Base-by-base conservation (phyloP, 2,329 filamentous ascomycete species). In the Aspergillus tubingensis region DNA sequence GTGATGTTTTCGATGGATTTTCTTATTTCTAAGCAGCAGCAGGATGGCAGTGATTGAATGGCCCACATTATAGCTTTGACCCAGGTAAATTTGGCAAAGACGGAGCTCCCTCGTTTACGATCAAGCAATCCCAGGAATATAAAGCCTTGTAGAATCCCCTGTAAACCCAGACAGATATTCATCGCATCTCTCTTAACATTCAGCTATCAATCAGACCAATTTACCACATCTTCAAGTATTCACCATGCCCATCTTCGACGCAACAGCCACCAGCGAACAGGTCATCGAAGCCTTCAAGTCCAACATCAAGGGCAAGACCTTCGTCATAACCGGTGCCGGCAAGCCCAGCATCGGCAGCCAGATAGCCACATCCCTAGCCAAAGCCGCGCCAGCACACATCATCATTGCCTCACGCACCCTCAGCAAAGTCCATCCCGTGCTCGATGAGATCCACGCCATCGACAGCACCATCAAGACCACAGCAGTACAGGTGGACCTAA, bases 261-360 rank as follows among this genome's bases (percentile, higher is more conserved):
- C 41, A 44, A 8, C 41, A 11, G 53, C 41, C 2, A 55, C 8
- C 53, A 55, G 53, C 25, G 53, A 55, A n/a, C 38, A 55, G 23
- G 53, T 55, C 41, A 55, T 43, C 27, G 21, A 43, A 1, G 13
- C 53, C 25, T 55, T 55, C 17, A 3, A 17, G 8, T 5, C 25
- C 1, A 25, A 48, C 8, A 55, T 55, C 41, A 36, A 36, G 5
- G 53, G 41, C 39, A 41, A 44, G 8, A 47, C 53, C 5, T 55
- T 55, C n/a, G n/a, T 48, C 21, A 55, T 55, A 17, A 55, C 53
- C 27, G 53, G 53, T 7, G 41, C 53, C 21, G 39, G 53, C 7
- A 23, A 55, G 39, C 53, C 39, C 53, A 55, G 53, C 41, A 56
- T 56, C 2, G 54, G 54, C 25, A 56, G 27, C 6, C 23, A 56